Evolutionary conservation across 257 asterid genomes (phyloP), one percentile per base, ranked within the genome.

Genomic region (Gentiana dahurica): DNA sequence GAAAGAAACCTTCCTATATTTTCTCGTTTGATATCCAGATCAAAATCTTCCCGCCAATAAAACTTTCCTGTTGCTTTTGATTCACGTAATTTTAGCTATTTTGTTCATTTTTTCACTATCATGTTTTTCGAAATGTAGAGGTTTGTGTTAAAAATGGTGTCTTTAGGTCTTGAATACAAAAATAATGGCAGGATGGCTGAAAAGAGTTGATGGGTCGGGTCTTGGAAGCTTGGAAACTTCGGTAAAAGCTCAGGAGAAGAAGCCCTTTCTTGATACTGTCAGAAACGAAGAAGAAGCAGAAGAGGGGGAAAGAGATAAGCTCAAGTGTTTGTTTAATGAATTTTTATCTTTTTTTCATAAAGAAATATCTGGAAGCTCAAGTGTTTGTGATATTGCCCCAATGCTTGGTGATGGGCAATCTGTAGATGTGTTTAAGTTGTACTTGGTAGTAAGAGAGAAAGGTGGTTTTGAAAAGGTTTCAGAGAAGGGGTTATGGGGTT

Each of bases 131-230:
- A 24, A 24, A 24, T 24, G 24, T 24, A 24, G 24, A 24, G 24
- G 24, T 24, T 24, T 24, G 24, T 24, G 24, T 24, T 24, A 24
- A 24, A 24, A 24, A 24, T 24, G 24, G 24, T 73, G 65, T 52
- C 79, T 73, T 55, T 79, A 74, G 84, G 84, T 65, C 65, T 68
- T 78, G 73, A 76, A 60, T 72, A 41, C 45, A 41, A 61, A 66
- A 66, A 15, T 65, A 63, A 88, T 85, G 94, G 79, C 85, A 80
- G 94, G 94, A 35, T 70, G 83, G 75, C 65, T 66, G 74, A 70
- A 73, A 55, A 63, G 73, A 55, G 85, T 66, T 61, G 67, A 64
- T 58, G 84, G 74, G 66, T 78, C 75, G 41, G 65, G 77, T 60
- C 49, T 75, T 51, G 79, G 66, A 52, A 35, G 65, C 71, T 51